Evolutionary conservation across 257 asterid genomes (phyloP).

Genomic region (Solanum pimpinellifolium): DNA sequence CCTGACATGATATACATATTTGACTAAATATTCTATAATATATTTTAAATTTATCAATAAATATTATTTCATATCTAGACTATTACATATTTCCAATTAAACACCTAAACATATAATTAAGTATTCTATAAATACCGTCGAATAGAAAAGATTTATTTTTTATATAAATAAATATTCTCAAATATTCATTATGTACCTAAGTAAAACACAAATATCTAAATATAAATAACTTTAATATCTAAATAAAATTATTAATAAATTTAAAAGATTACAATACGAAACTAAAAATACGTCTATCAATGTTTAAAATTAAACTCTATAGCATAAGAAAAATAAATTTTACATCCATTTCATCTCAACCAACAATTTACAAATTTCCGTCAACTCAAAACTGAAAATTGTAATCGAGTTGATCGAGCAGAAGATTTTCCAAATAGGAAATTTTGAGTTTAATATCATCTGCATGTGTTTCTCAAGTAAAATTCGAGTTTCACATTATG

Average conservation of each 20-base stretch:
- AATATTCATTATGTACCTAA: too few relatives aligned
- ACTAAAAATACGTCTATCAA: not conserved
- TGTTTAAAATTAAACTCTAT: not conserved
- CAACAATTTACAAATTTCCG: not conserved
- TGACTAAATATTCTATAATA: too few relatives aligned
- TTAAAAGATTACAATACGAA: accelerated
- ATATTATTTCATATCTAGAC: too few relatives aligned
- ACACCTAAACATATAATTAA: too few relatives aligned
- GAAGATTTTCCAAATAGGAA: not conserved
- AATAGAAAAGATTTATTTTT: too few relatives aligned
- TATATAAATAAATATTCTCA: not conserved
- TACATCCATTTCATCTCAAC: not conserved
- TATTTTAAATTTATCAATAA: too few relatives aligned
- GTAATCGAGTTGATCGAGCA: not conserved
- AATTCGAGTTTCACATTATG: not conserved
- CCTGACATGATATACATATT: not conserved
- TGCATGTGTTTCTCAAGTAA: not conserved
- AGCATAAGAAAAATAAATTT: not conserved
- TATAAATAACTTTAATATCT: too few relatives aligned
- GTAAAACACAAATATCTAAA: not conserved
- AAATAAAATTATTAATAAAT: not conserved
- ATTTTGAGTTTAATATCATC: not conserved
- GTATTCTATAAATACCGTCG: not conserved
- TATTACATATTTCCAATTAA: not conserved
- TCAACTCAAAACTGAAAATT: not conserved